A percentile compares a stretch with the other conserved stretches of the same genome.
Evolutionary conservation across 1,139 yeast genomes (phyloP).

Genomic region (Kodamaea sp.): DNA sequence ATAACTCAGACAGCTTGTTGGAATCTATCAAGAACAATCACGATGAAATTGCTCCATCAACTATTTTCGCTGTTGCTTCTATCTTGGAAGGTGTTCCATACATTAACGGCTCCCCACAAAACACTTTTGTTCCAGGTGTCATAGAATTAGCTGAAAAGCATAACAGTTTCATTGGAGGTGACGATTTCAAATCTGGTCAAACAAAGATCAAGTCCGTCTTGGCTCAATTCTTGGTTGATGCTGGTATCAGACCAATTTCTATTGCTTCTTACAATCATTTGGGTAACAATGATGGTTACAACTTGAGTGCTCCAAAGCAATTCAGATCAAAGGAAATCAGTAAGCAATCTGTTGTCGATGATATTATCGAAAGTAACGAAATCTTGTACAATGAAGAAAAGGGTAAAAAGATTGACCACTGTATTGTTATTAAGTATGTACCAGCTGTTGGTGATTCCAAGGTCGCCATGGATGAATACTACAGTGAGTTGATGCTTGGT

Average conservation of each 20-base stretch:
- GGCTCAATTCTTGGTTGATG: conserved; percentile 94
- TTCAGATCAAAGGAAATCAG: conserved; percentile 95
- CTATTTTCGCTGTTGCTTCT: conserved; percentile 88
- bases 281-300: conserved; percentile 95
- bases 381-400: conserved; percentile 78
- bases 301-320: conserved; percentile 87
- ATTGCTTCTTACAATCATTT: conserved; percentile 94
- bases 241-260: conserved; percentile 92
- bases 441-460: conserved; percentile 95
- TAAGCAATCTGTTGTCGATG: conserved; percentile 90
- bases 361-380: conserved; percentile 85
- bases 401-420: conserved; percentile 83
- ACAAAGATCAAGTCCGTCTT: conserved; percentile 92
- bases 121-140: conserved; percentile 94
- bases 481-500: conserved; percentile 94
- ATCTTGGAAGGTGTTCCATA: conserved; percentile 85
- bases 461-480: conserved; percentile 98
- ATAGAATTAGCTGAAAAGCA: conserved; percentile 82
- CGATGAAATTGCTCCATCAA: conserved; percentile 83
- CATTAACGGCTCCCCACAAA: conserved; percentile 96
- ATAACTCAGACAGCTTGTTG: conserved; percentile 78
- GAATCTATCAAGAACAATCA: conserved; percentile 74
- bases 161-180: conserved; percentile 86
- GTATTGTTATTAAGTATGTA: conserved; percentile 91
- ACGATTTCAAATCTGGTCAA: conserved; percentile 96